phyloP scores from a whole-genome alignment of 2,329 filamentous ascomycete species.

The Cytospora paraplurivora region DNA sequence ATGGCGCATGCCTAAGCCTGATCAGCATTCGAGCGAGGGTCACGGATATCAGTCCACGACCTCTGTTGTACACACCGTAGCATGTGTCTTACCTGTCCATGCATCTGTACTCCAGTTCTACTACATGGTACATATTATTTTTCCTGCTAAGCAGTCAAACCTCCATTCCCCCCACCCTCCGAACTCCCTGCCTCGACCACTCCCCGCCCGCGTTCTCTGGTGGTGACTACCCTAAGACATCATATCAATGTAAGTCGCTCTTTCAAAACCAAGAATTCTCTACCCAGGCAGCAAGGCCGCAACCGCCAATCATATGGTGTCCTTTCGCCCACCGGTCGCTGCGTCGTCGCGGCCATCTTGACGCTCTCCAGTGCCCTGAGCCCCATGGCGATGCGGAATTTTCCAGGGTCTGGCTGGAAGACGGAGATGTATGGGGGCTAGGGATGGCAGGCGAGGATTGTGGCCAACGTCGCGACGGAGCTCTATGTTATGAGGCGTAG shows the following conservation, averaged over 20 bases:
- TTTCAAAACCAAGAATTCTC: not conserved
- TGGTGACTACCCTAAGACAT: not conserved
- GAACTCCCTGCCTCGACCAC: no score
- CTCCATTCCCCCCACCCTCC: no score
- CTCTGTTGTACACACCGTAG: not conserved
- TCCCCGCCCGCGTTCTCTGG: not conserved
- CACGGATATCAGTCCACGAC: not conserved
- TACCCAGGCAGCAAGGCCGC: not conserved
- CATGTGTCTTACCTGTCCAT: not conserved
- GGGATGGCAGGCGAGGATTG: not conserved
- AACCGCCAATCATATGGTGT: slow-evolving; percentile 10
- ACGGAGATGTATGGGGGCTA: slow-evolving; percentile 5
- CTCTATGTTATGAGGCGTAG: not conserved
- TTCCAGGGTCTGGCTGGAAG: slow-evolving; percentile 5
- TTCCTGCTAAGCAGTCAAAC: not conserved
- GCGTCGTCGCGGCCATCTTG: slow-evolving; percentile 10
- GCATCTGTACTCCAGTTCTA: not conserved
- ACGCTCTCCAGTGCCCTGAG: not conserved
- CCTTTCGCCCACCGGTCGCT: slow-evolving; percentile 3
- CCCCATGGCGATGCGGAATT: not conserved
- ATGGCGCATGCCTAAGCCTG: not conserved
- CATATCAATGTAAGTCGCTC: not conserved
- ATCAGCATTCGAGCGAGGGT: not conserved
- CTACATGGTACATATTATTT: not conserved
- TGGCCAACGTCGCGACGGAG: slow-evolving; percentile 2